Evolutionary conservation across 1,139 yeast genomes (phyloP).

Genomic region (Blastobotrys illinoisensis): DNA sequence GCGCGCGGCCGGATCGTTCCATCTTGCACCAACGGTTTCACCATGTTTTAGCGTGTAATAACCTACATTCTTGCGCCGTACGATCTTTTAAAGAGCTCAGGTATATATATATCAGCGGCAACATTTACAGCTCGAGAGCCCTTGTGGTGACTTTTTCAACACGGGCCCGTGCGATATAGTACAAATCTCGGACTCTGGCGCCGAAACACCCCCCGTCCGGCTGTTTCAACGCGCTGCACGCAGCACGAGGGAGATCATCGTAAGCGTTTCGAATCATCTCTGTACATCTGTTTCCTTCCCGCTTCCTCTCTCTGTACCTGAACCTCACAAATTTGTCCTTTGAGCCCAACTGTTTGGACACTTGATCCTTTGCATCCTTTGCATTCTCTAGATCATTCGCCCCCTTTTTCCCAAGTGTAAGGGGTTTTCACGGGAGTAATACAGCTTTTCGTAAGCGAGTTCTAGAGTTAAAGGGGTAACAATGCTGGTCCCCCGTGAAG

Average conservation of each 20-base stretch:
- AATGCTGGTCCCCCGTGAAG: conserved; percentile 1
- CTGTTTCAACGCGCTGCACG: neutral
- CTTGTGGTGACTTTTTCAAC: neutral
- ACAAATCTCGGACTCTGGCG: neutral
- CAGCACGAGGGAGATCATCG: neutral
- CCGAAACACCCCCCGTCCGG: neutral
- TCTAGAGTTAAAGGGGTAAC: neutral
- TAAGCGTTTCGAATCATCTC: neutral
- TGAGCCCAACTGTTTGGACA: neutral
- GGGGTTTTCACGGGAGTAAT: too few species aligned
- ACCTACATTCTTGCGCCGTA: neutral
- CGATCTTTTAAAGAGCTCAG: neutral
- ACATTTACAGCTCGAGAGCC: neutral
- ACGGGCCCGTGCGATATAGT: too few species aligned
- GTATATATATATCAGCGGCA: neutral
- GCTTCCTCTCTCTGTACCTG: neutral
- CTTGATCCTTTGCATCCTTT: neutral
- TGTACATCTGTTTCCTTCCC: neutral
- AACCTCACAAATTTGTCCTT: neutral
- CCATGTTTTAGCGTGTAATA: neutral
- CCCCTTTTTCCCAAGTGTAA: too few species aligned
- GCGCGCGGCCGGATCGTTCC: neutral
- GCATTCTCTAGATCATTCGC: too few species aligned
- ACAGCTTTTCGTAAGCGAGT: too few species aligned
- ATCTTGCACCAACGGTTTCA: neutral